Base-by-base conservation (phyloP, 1,139 yeast genomes). In the Suhomyces bolitotheri region DNA sequence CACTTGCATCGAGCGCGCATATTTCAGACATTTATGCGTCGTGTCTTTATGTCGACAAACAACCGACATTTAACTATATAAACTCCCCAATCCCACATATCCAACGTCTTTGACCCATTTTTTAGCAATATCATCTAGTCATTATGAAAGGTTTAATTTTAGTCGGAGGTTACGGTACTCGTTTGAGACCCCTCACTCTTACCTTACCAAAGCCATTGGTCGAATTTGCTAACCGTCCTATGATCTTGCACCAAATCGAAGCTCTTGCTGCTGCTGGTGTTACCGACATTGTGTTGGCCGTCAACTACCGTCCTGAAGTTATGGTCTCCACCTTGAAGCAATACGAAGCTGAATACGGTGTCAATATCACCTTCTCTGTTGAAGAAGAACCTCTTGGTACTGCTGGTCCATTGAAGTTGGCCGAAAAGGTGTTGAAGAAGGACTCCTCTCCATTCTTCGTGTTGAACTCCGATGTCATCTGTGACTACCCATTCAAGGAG, bases 161-260 rank as follows among this genome's bases (percentile, higher is more conserved):
- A 65, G 98, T 92, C 57, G 98, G 98, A 62, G 98, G 98, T 66
- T 92, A 89, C 76, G 99, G 99, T 77, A 92, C 99, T 60, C 94
- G 99, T 75, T 85, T 92, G 75, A 90, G 99, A 80, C 99, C 99
- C 47, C 78, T 92, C 58, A 94, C 99, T 44, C 77, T 94, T 58
- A 90, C 98, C 40, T 78, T 86, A 50, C 99, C 99, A 66, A 94
- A 94, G 74, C 99, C 99, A 36, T 78, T 94, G 67, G 98, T 94
- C 47, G 99, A 94, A 71, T 92, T 92, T 58, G 98, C 89, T 64
- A 92, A 92, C 85, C 86, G 94, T 74, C 97, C 98, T 58, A 85
- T 85, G 94, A 85, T 85, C 56, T 75, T 88, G 58, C 98, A 94
- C 67, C 99, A 94, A 74, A 89, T 94, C 60, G 97, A 92, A 73